Evolutionary conservation across 805 yeast genomes (phyloP), one percentile per base, ranked within the genome.

Genomic region (Wickerhamomyces xylosicus): DNA sequence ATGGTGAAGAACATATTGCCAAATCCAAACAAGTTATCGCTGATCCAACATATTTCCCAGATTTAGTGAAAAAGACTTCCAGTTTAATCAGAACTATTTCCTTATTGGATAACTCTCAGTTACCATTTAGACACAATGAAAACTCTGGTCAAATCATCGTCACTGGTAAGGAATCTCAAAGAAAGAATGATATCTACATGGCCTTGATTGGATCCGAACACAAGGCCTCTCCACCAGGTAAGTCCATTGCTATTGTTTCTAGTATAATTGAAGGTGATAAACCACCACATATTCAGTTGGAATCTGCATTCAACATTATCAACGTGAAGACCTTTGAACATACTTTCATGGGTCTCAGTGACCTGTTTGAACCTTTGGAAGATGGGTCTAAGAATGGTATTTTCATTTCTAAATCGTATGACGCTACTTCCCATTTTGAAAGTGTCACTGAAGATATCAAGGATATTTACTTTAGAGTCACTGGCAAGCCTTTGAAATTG

Each of bases 11-110:
- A 20, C 47, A 53, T 22, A 71, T 71, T 33, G 96, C 95, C 14
- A 81, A 76, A 53, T 95, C 98, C 0, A 95, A 95, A 45, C 66
- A 87, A 42, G 94, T 92, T 28, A 87, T 92, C 64, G 95, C 95
- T 19, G 98, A 92, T 61, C 98, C 98, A 42, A 90, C 97, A 16
- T 92, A 92, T 56, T 92, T 92, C 77, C 96, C 97, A 72, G 59
- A 55, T 10, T 60, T 59, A 44, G 64, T 65, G 42, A 46, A 59
- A n/a, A 61, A 62, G 14, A 57, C 57, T 10, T 62, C 66, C 38
- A 59, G 56, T 41, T 59, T 65, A 17, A 62, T 62, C 28, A 62
- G 69, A 52, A 65, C 68, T 14, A 65, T 92, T 69, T 87, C 97
- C 59, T 73, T 92, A 43, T 67, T 92, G 55, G 82, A 89, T 52